These are phyloP conservation scores for Ophiostoma ulmi DNA, from an alignment of 2,329 filamentous ascomycete species.

Conservation along the genomic window DNA sequence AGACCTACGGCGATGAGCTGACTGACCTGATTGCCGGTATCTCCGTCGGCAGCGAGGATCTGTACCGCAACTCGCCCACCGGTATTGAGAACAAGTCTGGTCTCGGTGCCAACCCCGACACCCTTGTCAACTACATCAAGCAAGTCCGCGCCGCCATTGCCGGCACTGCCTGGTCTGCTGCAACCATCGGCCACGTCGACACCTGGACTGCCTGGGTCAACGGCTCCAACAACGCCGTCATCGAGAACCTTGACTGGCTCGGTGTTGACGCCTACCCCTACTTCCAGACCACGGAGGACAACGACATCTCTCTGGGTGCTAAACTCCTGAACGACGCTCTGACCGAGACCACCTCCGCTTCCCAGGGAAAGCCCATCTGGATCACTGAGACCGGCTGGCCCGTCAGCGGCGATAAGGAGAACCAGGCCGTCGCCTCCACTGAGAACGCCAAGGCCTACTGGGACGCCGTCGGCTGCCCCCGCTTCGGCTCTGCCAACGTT, in stretches of 20 bases:
- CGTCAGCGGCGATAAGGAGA: slow-evolving; percentile 59
- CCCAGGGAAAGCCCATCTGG: slow-evolving; percentile 69
- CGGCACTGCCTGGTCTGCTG: slow-evolving; percentile 54
- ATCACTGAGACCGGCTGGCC: slow-evolving; percentile 89
- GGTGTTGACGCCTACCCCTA: slow-evolving; percentile 84
- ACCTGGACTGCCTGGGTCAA: slow-evolving; percentile 82
- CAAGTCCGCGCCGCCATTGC: slow-evolving; percentile 60
- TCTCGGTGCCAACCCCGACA: slow-evolving; percentile 55
- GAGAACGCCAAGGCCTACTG: slow-evolving; percentile 76
- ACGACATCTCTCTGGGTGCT: slow-evolving; percentile 60
- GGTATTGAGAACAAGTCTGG: slow-evolving; percentile 60
- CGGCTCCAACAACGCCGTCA: slow-evolving; percentile 62
- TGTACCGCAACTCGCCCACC: slow-evolving; percentile 71
- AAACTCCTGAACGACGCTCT: slow-evolving; percentile 64
- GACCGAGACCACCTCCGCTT: slow-evolving; percentile 52
- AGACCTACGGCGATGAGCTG: slow-evolving; percentile 62
- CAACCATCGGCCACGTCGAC: slow-evolving; percentile 74
- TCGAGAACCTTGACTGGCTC: slow-evolving; percentile 68
- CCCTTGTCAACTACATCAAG: slow-evolving; percentile 64
- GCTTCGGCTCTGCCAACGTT: slow-evolving; percentile 59
- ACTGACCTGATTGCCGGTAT: slow-evolving; percentile 69
- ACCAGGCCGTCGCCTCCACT: slow-evolving; percentile 56
- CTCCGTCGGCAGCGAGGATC: slow-evolving; percentile 80
- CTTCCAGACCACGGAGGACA: slow-evolving; percentile 66
- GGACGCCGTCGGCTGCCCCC: slow-evolving; percentile 68